phyloP scores from a whole-genome alignment of 192 early-diverging fungal genomes.

The Coemansia sp. region DNA sequence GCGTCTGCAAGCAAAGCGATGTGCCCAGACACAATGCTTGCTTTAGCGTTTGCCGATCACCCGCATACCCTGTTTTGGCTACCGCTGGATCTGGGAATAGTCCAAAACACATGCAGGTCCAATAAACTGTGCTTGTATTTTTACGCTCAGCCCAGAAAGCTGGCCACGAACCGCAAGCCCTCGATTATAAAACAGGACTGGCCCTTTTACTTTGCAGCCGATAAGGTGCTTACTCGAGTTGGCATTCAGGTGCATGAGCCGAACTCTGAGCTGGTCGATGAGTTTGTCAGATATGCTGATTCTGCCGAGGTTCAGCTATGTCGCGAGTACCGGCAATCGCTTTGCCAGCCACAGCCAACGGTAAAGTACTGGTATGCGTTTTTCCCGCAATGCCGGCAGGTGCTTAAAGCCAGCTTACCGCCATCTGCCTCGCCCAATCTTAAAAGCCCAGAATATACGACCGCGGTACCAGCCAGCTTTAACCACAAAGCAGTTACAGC shows the following conservation, averaged over 20 bases:
- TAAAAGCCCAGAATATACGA: too few relatives aligned
- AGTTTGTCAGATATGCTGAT: conserved; percentile 11
- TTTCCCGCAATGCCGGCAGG: conserved; percentile 10
- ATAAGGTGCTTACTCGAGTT: conserved; percentile 18
- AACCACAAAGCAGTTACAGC: too few relatives aligned
- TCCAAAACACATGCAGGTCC: conserved; percentile 21
- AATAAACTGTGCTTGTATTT: conserved; percentile 1
- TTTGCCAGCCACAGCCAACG: conserved; percentile 16
- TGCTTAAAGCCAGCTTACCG: not conserved
- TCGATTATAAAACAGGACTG: conserved; percentile 19
- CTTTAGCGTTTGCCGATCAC: conserved; percentile 60
- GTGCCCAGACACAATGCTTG: conserved; percentile 22
- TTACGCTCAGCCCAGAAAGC: not conserved
- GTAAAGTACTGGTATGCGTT: conserved; percentile 30
- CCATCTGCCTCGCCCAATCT: too few relatives aligned
- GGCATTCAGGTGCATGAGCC: conserved; percentile 15
- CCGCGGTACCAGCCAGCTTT: too few relatives aligned
- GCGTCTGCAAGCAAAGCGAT: too few relatives aligned
- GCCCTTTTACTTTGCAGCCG: conserved; percentile 14
- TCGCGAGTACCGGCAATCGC: conserved; percentile 22
- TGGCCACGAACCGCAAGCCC: conserved; percentile 4
- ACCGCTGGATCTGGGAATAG: conserved; percentile 58
- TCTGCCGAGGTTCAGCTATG: conserved; percentile 17
- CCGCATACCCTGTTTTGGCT: conserved; percentile 52
- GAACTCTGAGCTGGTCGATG: conserved; percentile 1